Evolutionary conservation across 352 stramenopile species (phyloP).

Genomic region (Paralagenidium karlingii): DNA sequence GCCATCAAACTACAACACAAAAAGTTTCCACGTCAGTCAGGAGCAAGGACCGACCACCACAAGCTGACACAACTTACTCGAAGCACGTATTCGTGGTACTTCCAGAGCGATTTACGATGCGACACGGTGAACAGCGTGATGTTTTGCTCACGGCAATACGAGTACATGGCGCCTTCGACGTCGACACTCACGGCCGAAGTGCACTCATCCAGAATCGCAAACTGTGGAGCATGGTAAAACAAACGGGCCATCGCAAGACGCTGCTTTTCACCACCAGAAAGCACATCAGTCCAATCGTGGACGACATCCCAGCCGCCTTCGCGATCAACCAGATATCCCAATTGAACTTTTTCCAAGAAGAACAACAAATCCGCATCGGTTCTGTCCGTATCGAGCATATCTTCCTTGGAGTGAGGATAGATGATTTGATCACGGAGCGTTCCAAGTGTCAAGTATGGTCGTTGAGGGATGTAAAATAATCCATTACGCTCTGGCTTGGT

Average conservation of each 20-base stretch:
- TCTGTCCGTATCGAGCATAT: constrained; percentile 36
- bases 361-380: constrained; percentile 51
- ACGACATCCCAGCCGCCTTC: constrained; percentile 70
- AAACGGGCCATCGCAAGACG: constrained; percentile 81
- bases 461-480: constrained; percentile 87
- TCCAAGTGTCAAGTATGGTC: constrained; percentile 78
- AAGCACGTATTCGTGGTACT: constrained; percentile 81
- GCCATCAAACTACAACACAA: constrained; percentile 56
- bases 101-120: constrained; percentile 84
- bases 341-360: constrained; percentile 71
- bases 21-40: background rate
- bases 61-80: constrained; percentile 22
- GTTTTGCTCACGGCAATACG: constrained; percentile 64
- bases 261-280: constrained; percentile 87
- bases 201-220: constrained; percentile 85
- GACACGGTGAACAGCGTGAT: constrained; percentile 89
- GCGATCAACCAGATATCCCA: constrained; percentile 59
- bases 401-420: constrained; percentile 67
- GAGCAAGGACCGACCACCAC: background rate
- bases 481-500: constrained; percentile 69
- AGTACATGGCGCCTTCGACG: constrained; percentile 83
- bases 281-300: constrained; percentile 79
- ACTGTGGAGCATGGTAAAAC: constrained; percentile 86
- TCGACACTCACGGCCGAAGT: constrained; percentile 78
- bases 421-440: constrained; percentile 83